Percentiles rank a stretch among this genome's conserved stretches.
phyloP scores from a whole-genome alignment of 495 filamentous ascomycete genomes.

The Penicillium dipodomyicola region DNA sequence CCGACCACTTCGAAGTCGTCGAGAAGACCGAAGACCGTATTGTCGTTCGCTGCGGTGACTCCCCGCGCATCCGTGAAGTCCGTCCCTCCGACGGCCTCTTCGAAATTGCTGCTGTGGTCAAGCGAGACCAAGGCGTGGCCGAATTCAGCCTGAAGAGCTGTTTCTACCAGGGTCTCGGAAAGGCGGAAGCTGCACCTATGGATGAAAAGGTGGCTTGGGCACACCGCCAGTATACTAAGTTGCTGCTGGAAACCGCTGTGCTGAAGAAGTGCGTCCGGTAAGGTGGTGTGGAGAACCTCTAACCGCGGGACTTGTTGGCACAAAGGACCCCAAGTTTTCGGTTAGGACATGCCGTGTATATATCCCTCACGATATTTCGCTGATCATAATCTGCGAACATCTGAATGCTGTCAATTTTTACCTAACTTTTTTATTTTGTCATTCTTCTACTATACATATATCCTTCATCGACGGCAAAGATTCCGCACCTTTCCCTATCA shows the following conservation, averaged over 20 bases:
- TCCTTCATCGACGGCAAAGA: neutral
- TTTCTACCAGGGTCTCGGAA: slow-evolving; percentile 58
- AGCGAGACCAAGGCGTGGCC: slow-evolving; percentile 55
- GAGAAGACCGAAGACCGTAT: slow-evolving; percentile 61
- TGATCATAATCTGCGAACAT: slow-evolving; percentile 12
- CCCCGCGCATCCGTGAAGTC: slow-evolving; percentile 55
- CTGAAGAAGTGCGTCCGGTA: slow-evolving; percentile 25
- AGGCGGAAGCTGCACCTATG: slow-evolving; percentile 49
- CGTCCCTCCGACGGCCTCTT: slow-evolving; percentile 67
- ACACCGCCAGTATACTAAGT: slow-evolving; percentile 64
- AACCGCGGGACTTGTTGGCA: neutral
- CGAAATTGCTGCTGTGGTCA: slow-evolving; percentile 62
- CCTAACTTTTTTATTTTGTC: neutral
- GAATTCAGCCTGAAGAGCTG: slow-evolving; percentile 68
- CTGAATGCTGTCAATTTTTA: neutral
- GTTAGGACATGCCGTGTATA: slow-evolving; percentile 18
- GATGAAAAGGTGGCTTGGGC: slow-evolving; percentile 52
- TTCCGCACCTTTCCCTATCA: neutral
- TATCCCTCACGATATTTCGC: slow-evolving; percentile 16
- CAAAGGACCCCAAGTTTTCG: neutral
- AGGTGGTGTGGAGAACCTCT: neutral
- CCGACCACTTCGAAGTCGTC: slow-evolving; percentile 76
- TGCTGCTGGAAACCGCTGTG: slow-evolving; percentile 58
- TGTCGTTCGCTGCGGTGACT: slow-evolving; percentile 64
- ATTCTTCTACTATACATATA: neutral